Evolutionary conservation across 352 stramenopile species (phyloP).

Genomic region (Pseudoperonospora humuli): DNA sequence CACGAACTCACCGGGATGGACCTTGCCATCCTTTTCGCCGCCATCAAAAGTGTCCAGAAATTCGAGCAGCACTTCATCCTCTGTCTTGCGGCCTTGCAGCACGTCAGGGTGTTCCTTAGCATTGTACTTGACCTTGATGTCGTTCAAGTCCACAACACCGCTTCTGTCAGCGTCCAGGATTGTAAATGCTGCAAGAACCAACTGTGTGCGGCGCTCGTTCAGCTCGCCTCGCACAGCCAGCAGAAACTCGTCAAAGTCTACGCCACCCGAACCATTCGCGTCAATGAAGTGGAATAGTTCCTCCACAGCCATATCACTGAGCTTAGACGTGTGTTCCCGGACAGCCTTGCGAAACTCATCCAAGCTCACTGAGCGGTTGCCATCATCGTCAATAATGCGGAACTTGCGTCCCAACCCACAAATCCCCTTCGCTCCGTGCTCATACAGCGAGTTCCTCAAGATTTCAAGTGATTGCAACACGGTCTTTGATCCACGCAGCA

Average conservation of each 20-base stretch:
- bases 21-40: conserved; percentile 82
- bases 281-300: conserved; percentile 85
- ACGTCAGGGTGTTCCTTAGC: conserved; percentile 83
- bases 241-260: conserved; percentile 85
- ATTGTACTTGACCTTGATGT: conserved; percentile 73
- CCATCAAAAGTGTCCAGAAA: conserved; percentile 85
- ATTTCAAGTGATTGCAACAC: conserved; percentile 55
- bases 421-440: conserved; percentile 71
- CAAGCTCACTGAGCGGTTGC: conserved; percentile 64
- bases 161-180: conserved; percentile 67
- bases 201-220: conserved; percentile 60
- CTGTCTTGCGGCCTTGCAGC: conserved; percentile 55
- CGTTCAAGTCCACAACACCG: conserved; percentile 65
- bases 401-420: conserved; percentile 76
- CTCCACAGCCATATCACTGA: conserved; percentile 44
- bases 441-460: conserved; percentile 63
- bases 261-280: conserved; percentile 59
- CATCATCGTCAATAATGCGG: conserved; percentile 86
- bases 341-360: conserved; percentile 77
- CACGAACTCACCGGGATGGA: conserved; percentile 79
- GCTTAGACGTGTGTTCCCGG: conserved; percentile 49
- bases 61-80: conserved; percentile 67
- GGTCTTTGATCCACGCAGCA: conserved; percentile 47
- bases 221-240: conserved; percentile 60
- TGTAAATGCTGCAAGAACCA: conserved; percentile 76